Conservation (phyloP, 2,329 filamentous ascomycete species). For the Botryotinia narcissicola region DNA sequence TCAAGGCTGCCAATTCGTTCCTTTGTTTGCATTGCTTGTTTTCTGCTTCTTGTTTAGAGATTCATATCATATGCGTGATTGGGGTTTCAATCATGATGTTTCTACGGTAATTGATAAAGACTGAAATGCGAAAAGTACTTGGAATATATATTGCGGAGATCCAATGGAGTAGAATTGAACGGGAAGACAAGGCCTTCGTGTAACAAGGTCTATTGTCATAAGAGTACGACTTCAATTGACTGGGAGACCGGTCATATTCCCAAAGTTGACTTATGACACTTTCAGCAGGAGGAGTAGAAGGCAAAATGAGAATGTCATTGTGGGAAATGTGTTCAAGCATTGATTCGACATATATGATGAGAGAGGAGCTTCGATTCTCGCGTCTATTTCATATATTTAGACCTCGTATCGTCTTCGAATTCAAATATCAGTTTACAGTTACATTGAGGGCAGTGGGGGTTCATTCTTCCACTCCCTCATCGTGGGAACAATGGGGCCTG, state of each 20-base stretch:
- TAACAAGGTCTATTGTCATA: background rate
- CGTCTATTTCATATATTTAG: background rate
- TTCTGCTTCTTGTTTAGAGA: background rate
- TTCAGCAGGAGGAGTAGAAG: background rate
- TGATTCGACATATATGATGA: background rate
- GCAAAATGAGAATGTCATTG: background rate
- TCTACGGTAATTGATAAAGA: background rate
- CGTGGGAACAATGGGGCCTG: background rate
- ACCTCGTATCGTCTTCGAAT: background rate
- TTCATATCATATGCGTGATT: background rate
- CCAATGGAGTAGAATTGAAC: background rate
- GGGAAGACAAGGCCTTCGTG: background rate
- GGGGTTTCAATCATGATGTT: background rate
- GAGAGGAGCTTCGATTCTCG: background rate
- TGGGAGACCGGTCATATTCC: background rate
- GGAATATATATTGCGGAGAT: background rate
- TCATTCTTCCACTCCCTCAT: background rate
- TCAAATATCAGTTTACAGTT: background rate
- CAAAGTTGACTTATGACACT: background rate
- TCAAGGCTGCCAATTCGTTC: conserved; percentile 11
- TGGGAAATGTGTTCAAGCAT: background rate
- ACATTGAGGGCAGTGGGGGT: background rate
- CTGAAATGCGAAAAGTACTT: background rate
- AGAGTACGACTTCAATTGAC: background rate
- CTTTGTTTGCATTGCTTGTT: background rate